phyloP scores from a whole-genome alignment of 2,329 filamentous ascomycete species.

The Aspergillus alliaceus region DNA sequence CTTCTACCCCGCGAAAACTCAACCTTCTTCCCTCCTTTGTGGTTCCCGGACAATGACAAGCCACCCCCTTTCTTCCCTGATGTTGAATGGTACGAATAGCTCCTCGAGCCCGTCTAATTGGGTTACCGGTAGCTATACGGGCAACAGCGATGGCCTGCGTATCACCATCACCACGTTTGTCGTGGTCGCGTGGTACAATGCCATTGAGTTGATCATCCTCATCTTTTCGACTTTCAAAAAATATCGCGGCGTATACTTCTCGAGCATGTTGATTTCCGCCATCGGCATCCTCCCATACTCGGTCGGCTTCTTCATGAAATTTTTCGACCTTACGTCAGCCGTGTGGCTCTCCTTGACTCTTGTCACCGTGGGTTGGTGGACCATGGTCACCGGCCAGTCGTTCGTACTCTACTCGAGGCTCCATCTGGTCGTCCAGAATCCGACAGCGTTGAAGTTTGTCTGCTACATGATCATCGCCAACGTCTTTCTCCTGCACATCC shows the following conservation, averaged over 20 bases:
- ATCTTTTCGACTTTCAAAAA: constrained; percentile 50
- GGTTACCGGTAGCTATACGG: constrained; percentile 28
- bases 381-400: constrained; percentile 49
- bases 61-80: too few species aligned
- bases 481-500: constrained; percentile 52
- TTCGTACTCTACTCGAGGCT: constrained; percentile 55
- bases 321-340: constrained; percentile 24
- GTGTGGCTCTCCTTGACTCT: constrained; percentile 34
- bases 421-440: constrained; percentile 55
- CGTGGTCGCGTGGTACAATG: constrained; percentile 32
- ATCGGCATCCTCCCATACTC: constrained; percentile 46
- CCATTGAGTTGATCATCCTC: constrained; percentile 47
- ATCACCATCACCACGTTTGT: constrained; percentile 30
- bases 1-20: too few species aligned
- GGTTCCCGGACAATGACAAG: too few species aligned
- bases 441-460: constrained; percentile 46
- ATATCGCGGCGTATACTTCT: constrained; percentile 51
- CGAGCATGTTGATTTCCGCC: constrained; percentile 47
- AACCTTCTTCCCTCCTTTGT: too few species aligned
- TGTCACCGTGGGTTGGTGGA: constrained; percentile 53
- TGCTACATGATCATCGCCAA: constrained; percentile 59
- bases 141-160: constrained; percentile 19
- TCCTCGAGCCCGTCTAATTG: constrained; percentile 27
- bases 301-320: constrained; percentile 29
- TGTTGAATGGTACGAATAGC: constrained; percentile 26